These are phyloP conservation scores for Bryum argenteum DNA, from an alignment of 225 moss, liverwort and hornwort genomes.

Conservation along the genomic window DNA sequence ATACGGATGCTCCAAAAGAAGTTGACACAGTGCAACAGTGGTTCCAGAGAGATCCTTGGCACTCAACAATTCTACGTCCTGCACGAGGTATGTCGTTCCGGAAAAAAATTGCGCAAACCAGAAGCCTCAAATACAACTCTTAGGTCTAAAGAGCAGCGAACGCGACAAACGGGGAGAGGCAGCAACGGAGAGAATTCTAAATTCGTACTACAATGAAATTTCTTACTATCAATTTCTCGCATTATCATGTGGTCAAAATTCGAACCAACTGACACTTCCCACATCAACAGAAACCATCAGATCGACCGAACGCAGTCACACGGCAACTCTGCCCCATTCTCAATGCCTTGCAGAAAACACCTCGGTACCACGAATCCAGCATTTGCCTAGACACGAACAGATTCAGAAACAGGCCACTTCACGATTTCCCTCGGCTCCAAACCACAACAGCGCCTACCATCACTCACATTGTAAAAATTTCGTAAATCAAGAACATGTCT, in stretches of 20 bases:
- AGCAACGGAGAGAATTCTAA: background rate
- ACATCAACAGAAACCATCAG: background rate
- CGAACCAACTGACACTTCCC: background rate
- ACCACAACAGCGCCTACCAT: too few species aligned
- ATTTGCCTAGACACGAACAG: background rate
- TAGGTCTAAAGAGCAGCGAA: background rate
- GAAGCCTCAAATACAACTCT: background rate
- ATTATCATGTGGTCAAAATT: too few species aligned
- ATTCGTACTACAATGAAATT: background rate
- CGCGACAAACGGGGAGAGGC: background rate
- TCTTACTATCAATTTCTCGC: background rate
- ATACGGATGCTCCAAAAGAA: background rate
- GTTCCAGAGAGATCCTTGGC: background rate
- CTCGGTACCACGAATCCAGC: background rate
- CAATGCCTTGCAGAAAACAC: too few species aligned
- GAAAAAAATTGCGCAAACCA: background rate
- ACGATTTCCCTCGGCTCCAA: too few species aligned
- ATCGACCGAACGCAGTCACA: constrained; percentile 13
- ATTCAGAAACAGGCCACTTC: background rate
- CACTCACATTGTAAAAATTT: too few species aligned
- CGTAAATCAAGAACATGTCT: too few species aligned
- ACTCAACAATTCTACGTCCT: background rate
- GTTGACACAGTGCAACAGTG: background rate
- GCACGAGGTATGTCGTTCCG: constrained; percentile 2
- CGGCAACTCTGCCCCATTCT: background rate